Base-by-base conservation (phyloP, 2,329 filamentous ascomycete genomes). In the Colletotrichum cuscutae region DNA sequence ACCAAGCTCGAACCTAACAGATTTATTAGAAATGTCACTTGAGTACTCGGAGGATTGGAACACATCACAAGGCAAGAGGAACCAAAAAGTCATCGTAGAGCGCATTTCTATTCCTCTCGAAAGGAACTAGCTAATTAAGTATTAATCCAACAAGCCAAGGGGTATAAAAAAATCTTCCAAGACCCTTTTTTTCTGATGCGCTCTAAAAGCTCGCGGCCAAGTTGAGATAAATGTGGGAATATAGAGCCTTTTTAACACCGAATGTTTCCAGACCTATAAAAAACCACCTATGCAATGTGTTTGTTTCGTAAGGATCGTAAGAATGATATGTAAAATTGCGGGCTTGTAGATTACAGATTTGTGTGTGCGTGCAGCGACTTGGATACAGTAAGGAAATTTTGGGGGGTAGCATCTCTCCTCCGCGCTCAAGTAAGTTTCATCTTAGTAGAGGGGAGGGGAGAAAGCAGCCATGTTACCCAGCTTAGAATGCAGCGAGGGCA, bases 221-320 rank as follows among this genome's bases (percentile, higher is more conserved):
- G 53, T 42, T 61, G 65, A 68, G 52, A 26, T 46, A 65, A 65
- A 68, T 8, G 26, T 22, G 26, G 26, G 61, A 56, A 56, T 54
- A 26, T 42, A 42, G 32, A 49, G 11, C 28, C 32, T 52, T 59
- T 37, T 52, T 46, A 63, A 63, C 5, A 32, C 60, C 37, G 24
- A 46, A n/a, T 35, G 59, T 59, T 68, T 26, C 22, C 49, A 72
- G 72, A 65, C 74, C 60, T 76, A 78, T 49, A 28, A 70, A 37
- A 42, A 42, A 53, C 71, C 72, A 60, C 72, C 61, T 37, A 67
- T 69, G 62, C 68, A 72, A 74, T 80, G 77, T 78, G 37, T 80
- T 80, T 77, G 80, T 83, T 22, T 87, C 85, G 83, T 87, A 88
- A 89, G 86, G 87, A 89, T 88, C 87, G 87, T 89, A 85, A 87